Conservation (phyloP, 192 early-diverging fungal species). For the Jimgerdemannia lactiflua region DNA sequence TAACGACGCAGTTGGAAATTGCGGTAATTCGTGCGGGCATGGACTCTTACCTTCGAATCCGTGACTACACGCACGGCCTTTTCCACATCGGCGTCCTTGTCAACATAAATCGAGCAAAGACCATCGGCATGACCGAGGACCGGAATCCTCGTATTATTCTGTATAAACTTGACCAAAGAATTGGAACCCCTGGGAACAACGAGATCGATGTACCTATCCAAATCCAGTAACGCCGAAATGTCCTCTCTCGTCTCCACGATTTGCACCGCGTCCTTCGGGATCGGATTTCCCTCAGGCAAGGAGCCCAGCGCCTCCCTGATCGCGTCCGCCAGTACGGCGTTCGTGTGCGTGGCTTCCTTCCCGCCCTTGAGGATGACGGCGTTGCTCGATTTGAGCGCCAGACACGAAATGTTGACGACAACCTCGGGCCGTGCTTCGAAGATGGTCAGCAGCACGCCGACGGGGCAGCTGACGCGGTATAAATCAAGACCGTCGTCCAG, state of each 20-base stretch:
- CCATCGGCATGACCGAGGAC: slow-evolving; percentile 99
- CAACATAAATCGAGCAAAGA: slow-evolving; percentile 89
- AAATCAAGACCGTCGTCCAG: slow-evolving; percentile 85
- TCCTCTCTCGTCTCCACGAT: slow-evolving; percentile 90
- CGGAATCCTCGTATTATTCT: slow-evolving; percentile 94
- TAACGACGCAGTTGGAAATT: not conserved
- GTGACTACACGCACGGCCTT: slow-evolving; percentile 81
- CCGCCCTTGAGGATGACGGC: slow-evolving; percentile 98
- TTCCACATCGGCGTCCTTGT: slow-evolving; percentile 72
- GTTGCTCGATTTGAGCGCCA: slow-evolving; percentile 97
- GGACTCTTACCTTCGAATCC: slow-evolving; percentile 75
- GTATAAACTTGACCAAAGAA: slow-evolving; percentile 86
- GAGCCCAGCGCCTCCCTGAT: slow-evolving; percentile 76
- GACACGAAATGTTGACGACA: slow-evolving; percentile 92
- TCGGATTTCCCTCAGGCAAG: slow-evolving; percentile 29
- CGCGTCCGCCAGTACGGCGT: slow-evolving; percentile 68
- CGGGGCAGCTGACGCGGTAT: slow-evolving; percentile 89
- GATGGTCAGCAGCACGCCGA: slow-evolving; percentile 95
- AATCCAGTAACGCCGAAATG: slow-evolving; percentile 77
- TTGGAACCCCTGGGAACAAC: slow-evolving; percentile 96
- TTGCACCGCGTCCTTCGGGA: slow-evolving; percentile 76
- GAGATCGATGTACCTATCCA: slow-evolving; percentile 93
- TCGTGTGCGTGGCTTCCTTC: slow-evolving; percentile 84
- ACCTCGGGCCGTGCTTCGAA: slow-evolving; percentile 99
- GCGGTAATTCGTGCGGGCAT: not conserved